Percentiles rank a stretch among this genome's conserved stretches.
phyloP scores from a whole-genome alignment of 768 basidiomycete genomes.

The Lactarius pseudohatsudake region DNA sequence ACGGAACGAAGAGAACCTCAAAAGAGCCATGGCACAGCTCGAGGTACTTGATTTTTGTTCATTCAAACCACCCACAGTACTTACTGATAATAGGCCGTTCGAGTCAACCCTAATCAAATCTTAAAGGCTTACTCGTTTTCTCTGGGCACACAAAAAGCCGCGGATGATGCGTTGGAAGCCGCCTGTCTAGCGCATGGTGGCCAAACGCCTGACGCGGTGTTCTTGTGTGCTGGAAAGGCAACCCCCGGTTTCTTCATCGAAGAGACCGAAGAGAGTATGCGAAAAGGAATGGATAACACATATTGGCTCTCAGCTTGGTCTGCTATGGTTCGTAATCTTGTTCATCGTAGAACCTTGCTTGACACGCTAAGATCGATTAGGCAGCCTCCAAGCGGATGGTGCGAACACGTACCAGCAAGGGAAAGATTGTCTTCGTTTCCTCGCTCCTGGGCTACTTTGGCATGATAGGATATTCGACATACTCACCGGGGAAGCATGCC shows the following conservation, averaged over 20 bases:
- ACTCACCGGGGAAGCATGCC: constrained; percentile 85
- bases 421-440: constrained; percentile 75
- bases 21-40: constrained; percentile 56
- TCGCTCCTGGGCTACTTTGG: constrained; percentile 75
- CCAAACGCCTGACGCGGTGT: constrained; percentile 68
- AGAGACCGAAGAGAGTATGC: constrained; percentile 56
- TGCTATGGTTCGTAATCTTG: constrained; percentile 42
- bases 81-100: constrained; percentile 43
- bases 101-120: constrained; percentile 57
- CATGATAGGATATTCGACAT: constrained; percentile 75
- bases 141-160: constrained; percentile 50
- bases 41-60: constrained; percentile 48
- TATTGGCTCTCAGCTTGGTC: constrained; percentile 59
- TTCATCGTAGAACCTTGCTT: neutral
- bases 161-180: constrained; percentile 60
- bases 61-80: neutral
- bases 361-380: constrained; percentile 37
- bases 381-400: constrained; percentile 67
- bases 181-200: constrained; percentile 57
- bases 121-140: constrained; percentile 68
- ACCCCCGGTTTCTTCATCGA: constrained; percentile 77
- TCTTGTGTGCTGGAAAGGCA: constrained; percentile 75
- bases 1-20: constrained; percentile 62
- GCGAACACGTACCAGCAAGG: constrained; percentile 46
- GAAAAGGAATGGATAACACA: constrained; percentile 50